Evolutionary conservation across 2,329 filamentous ascomycete species (phyloP), one percentile per base, ranked within the genome.

Genomic region (Fusarium sp.): DNA sequence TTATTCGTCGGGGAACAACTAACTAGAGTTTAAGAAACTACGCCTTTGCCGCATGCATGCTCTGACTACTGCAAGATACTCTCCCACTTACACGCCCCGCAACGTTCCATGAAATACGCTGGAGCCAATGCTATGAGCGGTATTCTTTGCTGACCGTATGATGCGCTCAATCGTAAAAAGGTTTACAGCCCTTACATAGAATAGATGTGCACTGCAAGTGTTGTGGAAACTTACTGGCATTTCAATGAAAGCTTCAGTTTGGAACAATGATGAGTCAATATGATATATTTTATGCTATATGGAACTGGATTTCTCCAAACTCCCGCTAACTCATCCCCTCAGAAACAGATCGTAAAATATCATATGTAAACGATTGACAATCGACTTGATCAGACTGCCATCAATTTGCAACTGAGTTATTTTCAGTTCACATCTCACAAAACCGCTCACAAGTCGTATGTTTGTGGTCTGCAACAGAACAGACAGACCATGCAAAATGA

Each of bases 91-190:
- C 16, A 65, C 42, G 46, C 54, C 59, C 63, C 46, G 41, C n/a
- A 27, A 19, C n/a, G 45, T n/a, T 58, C 16, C 15, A 38, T 39
- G 33, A 29, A 19, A 21, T 18, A 37, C 56, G 49, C 33, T 54
- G 33, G 54, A 59, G 38, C 71, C 71, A 73, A 73, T 74, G 25
- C 46, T 35, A 45, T 41, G 60, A 63, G 38, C 27, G 41, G 21
- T 15, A 72, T 60, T 72, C 45, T 39, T 31, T 60, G 67, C 60
- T 73, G 71, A 73, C 63, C 23, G 19, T 29, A 65, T 46, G 52
- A 69, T 62, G 42, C 59, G 39, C 60, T 55, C 23, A 54, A 38
- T 18, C 27, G 33, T 31, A 59, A 37, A 23, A 46, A 25, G 21
- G 16, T 10, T 29, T 27, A 7, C 11, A n/a, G 23, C 12, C 51